Base-by-base conservation (phyloP, 768 basidiomycete genomes). In the Psilocybe sp. region DNA sequence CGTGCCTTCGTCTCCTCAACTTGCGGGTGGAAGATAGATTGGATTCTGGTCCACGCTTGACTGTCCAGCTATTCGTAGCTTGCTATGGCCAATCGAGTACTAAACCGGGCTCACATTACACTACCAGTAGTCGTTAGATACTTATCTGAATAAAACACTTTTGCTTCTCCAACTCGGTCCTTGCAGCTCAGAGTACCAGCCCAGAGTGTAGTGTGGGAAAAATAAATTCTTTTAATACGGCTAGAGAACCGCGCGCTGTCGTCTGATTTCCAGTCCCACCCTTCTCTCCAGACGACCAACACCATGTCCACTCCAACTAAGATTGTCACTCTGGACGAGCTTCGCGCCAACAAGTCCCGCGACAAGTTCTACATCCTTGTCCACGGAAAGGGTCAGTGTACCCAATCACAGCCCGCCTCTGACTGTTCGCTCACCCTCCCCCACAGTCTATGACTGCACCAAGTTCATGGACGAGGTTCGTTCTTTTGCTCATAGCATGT, bases 381-480 rank as follows among this genome's bases (percentile, higher is more conserved):
- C 55, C 82, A 89, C 69, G 84, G 81, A 64, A 95, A 96, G 66
- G 92, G 93, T 92, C 56, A 41, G 44, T 40, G 31, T 46, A 61
- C 55, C 74, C 69, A 74, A 73, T 71, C 68, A 67, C 38, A 56
- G 18, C 23, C 32, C 37, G n/a, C 57, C 53, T 47, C 59, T 71
- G 73, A 32, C 50, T 67, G 60, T 63, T 41, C 69, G 62, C 50
- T 49, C 47, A 38, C 48, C 54, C 46, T 55, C 57, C 11, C 44
- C 46, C 33, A 43, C 69, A 96, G 96, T 98, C 47, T 98, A 98
- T 76, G 81, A 96, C 71, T 86, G 87, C 56, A 84, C 92, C 35
- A 88, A 89, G 65, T 98, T 98, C 81, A 74, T 94, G 61, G 95
- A 98, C 73, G 95, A 96, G 84, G 92, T 91, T 65, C 38, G 49